Evolutionary conservation across 306 rosid species (phyloP).

Genomic region (Castanea mollissima): DNA sequence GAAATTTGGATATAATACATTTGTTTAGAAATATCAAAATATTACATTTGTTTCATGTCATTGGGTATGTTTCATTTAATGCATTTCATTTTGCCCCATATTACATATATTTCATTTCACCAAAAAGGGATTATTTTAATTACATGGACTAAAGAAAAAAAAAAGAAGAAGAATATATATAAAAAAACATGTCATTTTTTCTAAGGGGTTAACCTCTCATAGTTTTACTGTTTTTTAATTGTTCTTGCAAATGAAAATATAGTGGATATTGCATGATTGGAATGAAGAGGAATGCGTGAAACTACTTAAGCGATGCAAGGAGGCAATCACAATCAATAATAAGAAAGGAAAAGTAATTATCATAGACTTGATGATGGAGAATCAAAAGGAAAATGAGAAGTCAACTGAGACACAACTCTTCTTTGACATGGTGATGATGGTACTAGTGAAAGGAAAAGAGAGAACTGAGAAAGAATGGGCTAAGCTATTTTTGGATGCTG

Average conservation of each 20-base stretch:
- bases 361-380: conserved; percentile 12
- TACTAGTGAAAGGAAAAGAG: conserved; percentile 5
- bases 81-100: too few relatives aligned
- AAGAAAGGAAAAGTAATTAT: conserved; percentile 25
- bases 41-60: too few relatives aligned
- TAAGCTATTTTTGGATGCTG: conserved; percentile 7
- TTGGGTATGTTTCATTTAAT: too few relatives aligned
- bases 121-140: too few relatives aligned
- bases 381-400: not conserved
- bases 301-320: conserved; percentile 24
- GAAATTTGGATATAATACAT: too few relatives aligned
- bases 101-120: too few relatives aligned
- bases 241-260: not conserved
- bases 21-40: too few relatives aligned
- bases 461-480: conserved; percentile 18
- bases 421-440: conserved; percentile 30
- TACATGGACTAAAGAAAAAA: too few relatives aligned
- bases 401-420: conserved; percentile 7
- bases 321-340: conserved; percentile 20
- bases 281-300: conserved; percentile 24
- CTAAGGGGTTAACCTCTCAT: too few relatives aligned
- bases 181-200: too few relatives aligned
- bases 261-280: conserved; percentile 38
- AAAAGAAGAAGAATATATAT: too few relatives aligned
- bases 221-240: not conserved